Evolutionary conservation across 148 eudicot genomes (phyloP).

Genomic region (Persicaria maculosa): DNA sequence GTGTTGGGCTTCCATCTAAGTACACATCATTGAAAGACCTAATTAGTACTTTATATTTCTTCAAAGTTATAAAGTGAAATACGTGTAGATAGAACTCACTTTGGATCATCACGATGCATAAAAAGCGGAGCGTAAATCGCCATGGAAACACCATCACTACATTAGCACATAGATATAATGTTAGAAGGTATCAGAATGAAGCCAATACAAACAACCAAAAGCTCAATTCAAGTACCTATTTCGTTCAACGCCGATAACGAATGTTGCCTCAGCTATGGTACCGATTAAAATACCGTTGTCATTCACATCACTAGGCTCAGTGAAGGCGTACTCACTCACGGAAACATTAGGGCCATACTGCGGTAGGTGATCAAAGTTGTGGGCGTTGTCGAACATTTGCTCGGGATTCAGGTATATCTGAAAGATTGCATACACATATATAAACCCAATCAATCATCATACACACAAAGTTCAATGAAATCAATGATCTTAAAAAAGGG

Average conservation of each 20-base stretch:
- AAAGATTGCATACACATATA: neutral
- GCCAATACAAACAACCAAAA: neutral
- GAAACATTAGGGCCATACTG: constrained; percentile 60
- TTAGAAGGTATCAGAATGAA: neutral
- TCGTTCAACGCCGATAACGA: constrained; percentile 62
- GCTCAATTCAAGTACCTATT: constrained; percentile 30
- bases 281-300: constrained; percentile 42
- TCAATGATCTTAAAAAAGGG: too few relatives aligned
- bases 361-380: constrained; percentile 29
- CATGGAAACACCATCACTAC: neutral
- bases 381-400: constrained; percentile 31
- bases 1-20: neutral
- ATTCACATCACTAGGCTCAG: constrained; percentile 24
- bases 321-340: constrained; percentile 79
- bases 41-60: neutral
- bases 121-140: neutral
- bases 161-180: neutral
- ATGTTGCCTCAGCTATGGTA: constrained; percentile 84
- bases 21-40: neutral
- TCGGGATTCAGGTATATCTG: constrained; percentile 34
- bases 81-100: neutral
- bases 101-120: neutral
- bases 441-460: neutral
- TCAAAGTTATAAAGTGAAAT: neutral
- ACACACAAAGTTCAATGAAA: too few relatives aligned